phyloP scores from a whole-genome alignment of 495 filamentous ascomycete species.

The Sordaria brevicollis region DNA sequence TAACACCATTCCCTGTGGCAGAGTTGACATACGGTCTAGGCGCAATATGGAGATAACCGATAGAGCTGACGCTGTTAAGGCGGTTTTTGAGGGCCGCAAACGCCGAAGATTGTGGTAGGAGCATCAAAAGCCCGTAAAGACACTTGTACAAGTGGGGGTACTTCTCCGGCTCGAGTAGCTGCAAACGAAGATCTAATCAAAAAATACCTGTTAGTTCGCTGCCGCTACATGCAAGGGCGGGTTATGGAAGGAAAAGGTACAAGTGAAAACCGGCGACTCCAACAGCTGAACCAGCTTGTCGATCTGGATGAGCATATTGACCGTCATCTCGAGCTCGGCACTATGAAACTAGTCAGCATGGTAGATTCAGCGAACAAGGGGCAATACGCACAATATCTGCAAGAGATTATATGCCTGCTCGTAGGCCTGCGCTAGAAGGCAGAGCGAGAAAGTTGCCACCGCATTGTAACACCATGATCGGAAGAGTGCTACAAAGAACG shows the following conservation, averaged over 20 bases:
- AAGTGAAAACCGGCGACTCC: conserved; percentile 97
- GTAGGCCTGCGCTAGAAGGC: conserved; percentile 92
- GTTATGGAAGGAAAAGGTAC: conserved; percentile 34
- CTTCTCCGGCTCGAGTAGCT: conserved; percentile 95
- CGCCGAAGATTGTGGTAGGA: conserved; percentile 91
- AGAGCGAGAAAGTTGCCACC: conserved; percentile 93
- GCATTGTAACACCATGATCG: conserved; percentile 98
- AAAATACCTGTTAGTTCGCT: conserved; percentile 9
- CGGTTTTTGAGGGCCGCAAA: conserved; percentile 97
- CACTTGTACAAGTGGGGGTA: conserved; percentile 97
- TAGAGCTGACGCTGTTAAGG: conserved; percentile 90
- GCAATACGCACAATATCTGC: conserved; percentile 72
- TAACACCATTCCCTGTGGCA: background rate
- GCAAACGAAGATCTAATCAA: conserved; percentile 74
- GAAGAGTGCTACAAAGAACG: conserved; percentile 89
- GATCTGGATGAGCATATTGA: conserved; percentile 97
- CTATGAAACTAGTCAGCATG: conserved; percentile 31
- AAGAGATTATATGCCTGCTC: conserved; percentile 96
- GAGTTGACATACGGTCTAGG: conserved; percentile 61
- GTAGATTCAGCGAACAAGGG: background rate
- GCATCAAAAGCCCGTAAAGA: conserved; percentile 94
- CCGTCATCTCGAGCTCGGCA: conserved; percentile 96
- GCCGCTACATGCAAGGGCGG: background rate
- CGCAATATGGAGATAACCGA: conserved; percentile 84
- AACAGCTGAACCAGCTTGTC: conserved; percentile 97